These are phyloP conservation scores for Lojkania enalia DNA, from an alignment of 2,329 filamentous ascomycete genomes.

Conservation along the genomic window DNA sequence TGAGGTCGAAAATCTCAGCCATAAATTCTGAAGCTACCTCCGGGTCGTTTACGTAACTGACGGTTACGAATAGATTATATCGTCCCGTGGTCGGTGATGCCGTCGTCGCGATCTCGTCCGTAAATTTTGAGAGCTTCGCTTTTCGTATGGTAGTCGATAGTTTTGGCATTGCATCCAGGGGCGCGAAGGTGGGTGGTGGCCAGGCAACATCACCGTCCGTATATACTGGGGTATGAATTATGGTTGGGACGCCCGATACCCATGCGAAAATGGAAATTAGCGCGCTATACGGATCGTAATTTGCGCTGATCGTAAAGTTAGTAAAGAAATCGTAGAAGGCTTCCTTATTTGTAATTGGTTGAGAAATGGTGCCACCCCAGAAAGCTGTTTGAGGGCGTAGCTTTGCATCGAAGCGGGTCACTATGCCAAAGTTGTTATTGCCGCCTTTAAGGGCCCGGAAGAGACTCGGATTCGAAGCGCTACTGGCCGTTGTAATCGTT, in stretches of 20 bases:
- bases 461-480: conserved; percentile 26
- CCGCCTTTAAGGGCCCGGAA: conserved; percentile 43
- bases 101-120: conserved; percentile 16
- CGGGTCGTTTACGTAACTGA: conserved; percentile 21
- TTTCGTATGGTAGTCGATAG: conserved; percentile 19
- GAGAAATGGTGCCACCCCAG: conserved; percentile 45
- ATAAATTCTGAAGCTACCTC: conserved; percentile 15
- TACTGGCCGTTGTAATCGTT: conserved; percentile 34
- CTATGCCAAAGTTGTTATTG: conserved; percentile 43
- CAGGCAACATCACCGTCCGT: conserved; percentile 19
- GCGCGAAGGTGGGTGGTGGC: conserved; percentile 19
- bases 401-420: conserved; percentile 33
- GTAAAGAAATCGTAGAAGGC: conserved; percentile 20
- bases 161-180: conserved; percentile 18
- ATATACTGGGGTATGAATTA: conserved; percentile 21
- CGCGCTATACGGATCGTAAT: conserved; percentile 24
- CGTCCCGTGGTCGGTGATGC: conserved; percentile 5
- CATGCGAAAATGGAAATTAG: conserved; percentile 25
- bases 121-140: conserved; percentile 19
- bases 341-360: conserved; percentile 23
- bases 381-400: conserved; percentile 21
- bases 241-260: conserved; percentile 8
- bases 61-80: conserved; percentile 22
- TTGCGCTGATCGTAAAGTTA: conserved; percentile 21
- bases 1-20: conserved; percentile 16